phyloP scores from a whole-genome alignment of 164 flowering plant species.

The Magnolia changhungtana region DNA sequence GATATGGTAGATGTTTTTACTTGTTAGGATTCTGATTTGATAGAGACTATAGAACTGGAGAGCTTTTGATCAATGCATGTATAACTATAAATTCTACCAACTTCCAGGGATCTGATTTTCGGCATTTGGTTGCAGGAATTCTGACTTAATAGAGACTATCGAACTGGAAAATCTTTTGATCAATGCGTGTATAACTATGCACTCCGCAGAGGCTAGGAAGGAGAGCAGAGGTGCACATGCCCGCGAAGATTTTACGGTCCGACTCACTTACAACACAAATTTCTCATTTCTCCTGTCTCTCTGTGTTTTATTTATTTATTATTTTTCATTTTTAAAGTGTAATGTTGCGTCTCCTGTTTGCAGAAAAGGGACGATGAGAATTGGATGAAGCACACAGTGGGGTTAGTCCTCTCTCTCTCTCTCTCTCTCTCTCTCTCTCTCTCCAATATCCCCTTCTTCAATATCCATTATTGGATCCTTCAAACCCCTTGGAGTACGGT shows the following conservation, averaged over 20 bases:
- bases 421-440: too few species aligned
- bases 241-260: conserved; percentile 91
- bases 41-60: conserved; percentile 89
- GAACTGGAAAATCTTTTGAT: conserved; percentile 95
- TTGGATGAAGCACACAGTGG: conserved; percentile 96
- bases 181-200: conserved; percentile 95
- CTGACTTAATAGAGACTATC: conserved; percentile 89
- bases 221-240: conserved; percentile 99
- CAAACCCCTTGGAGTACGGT: too few species aligned
- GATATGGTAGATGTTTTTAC: conserved; percentile 60
- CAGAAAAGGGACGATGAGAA: conserved; percentile 95
- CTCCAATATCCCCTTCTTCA: neutral
- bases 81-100: conserved; percentile 34
- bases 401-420: conserved; percentile 45
- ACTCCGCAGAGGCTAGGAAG: conserved; percentile 97
- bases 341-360: conserved; percentile 15
- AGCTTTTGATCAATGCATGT: conserved; percentile 90
- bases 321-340: neutral
- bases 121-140: conserved; percentile 56
- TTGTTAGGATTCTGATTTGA: neutral
- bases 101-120: conserved; percentile 6
- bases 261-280: conserved; percentile 18
- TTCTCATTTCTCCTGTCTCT: neutral
- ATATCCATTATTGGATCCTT: too few species aligned
- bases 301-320: neutral